Evolutionary conservation across 352 stramenopile species (phyloP), one percentile per base, ranked within the genome.

Genomic region (Phytophthora nicotianae): DNA sequence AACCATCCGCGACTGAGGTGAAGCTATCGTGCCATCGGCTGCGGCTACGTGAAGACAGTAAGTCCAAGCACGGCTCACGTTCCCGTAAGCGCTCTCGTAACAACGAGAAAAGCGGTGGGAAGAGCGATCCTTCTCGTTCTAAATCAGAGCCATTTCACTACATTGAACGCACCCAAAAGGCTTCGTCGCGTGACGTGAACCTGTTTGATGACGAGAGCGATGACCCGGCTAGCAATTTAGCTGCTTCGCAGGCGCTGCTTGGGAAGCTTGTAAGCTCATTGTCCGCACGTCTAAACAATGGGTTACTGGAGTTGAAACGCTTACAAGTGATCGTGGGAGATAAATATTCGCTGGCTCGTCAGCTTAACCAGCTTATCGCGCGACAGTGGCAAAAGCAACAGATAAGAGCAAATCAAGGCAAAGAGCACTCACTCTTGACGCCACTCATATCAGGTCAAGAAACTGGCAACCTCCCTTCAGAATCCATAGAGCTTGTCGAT

Each of bases 121-220:
- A 49, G n/a, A 27, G 17, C 29, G 43, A 13, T 38, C 10, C 10
- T 41, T 14, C 20, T 42, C 35, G 49, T 24, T 26, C 13, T 3
- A 62, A 57, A 7, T 1, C 20, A 32, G 38, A 50, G 0, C 6
- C 53, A 38, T 74, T 84, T 32, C 61, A 62, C 21, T 88, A 72
- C 41, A 89, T 91, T 50, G 79, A 91, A 53, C 83, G 78, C n/a
- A 83, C 83, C 7, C 72, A 77, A 38, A 80, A 67, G 17, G 54
- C 58, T 19, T 75, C 70, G n/a, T 71, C 59, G 7, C 72, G 43
- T 21, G 48, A 50, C 16, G 7, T 37, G 14, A 16, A 69, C 19
- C 20, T 59, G 4, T 21, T 62, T 24, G 58, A 70, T 7, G 9
- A 48, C 32, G 53, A 57, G 5, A 27, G 19, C 13, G 20, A 50